Base-by-base conservation (phyloP, 75 land plant genomes). In the Pinus albicaulis region DNA sequence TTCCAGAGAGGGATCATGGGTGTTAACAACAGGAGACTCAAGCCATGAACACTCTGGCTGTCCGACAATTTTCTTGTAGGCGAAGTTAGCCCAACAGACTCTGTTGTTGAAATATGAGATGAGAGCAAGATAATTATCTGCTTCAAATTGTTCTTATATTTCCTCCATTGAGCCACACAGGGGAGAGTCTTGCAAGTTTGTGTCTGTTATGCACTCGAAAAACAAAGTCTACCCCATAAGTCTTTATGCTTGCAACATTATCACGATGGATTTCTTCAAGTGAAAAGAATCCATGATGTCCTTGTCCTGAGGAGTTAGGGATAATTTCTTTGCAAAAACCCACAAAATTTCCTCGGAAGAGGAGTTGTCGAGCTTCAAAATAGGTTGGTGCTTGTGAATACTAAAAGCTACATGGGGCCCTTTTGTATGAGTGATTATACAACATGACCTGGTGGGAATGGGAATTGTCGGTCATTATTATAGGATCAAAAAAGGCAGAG, bases 31-130 rank as follows among this genome's bases (percentile, higher is more conserved):
- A 44, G 48, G 48, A 44, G 48, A 78, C 19, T 83, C 88, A 20
- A 96, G 89, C 99, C 99, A 96, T 3, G 74, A 57, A 55, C 92
- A 93, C 36, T 93, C 88, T 15, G 99, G 96, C 77, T 93, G 95
- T 0, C 99, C 98, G 23, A 95, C 89, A 91, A 97, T 79, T 68
- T 90, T 86, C 82, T 88, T 92, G 87, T 95, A 97, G 0, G 99
- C 98, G 1, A 91, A 85, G 63, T 97, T 97, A 12, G 87, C 89
- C 81, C 94, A 81, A 63, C 93, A 76, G 6, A 92, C 95, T 59
- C 75, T 68, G 82, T 91, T 88, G 38, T 68, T 76, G 0, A 88
- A 82, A 55, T 97, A 98, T 2, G 99, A 89, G 41, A 97, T 77
- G 3, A 97, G 79, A 0, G 89, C 86, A 1, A 98, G 99, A 70